Base-by-base conservation (phyloP, 148 eudicot species). In the Drosera capensis region DNA sequence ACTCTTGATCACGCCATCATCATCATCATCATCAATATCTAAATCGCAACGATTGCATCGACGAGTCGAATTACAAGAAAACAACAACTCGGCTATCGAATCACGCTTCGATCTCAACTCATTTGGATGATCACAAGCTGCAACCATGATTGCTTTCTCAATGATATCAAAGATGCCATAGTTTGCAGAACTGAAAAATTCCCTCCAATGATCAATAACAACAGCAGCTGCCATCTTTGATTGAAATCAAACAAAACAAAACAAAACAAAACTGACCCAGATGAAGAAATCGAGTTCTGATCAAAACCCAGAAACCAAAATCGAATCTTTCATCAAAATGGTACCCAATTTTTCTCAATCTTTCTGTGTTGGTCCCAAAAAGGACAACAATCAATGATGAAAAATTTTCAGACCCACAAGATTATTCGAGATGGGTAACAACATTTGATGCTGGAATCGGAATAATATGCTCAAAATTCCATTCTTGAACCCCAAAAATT, bases 61-160 rank as follows among this genome's bases (percentile, higher is more conserved):
- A 16, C 68, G 66, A 25, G 60, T 67, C 44, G 69, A 20, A 58
- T 70, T 71, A 67, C 68, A 55, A 3, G 82, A 56, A 40, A 80
- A 90, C 8, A 90, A 43, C 48, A 62, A 40, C 70, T 80, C 84
- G 25, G 95, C 87, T 14, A 90, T 78, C 20, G 68, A 58, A 51
- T 59, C 83, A 44, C 86, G 71, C 44, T 74, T 73, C 38, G 56
- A 14, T 55, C 55, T 60, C 45, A 75, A 78, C 51, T 90, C 87
- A 20, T 80, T 58, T 0, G 94, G 85, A 22, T 76, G 75, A 84
- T 90, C 97, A 0, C 68, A 62, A 15, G 95, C 95, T 1, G 97
- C 97, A 18, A 90, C 94, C 63, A 68, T 54, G 18, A 84, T 73
- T 9, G 79, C 79, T 7, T 66, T 51, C 67, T 90, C 87, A 41